A percentile compares a stretch with the other conserved stretches of the same genome.
phyloP scores from a whole-genome alignment of 768 basidiomycete species.

The Hypholoma sublateritium region DNA sequence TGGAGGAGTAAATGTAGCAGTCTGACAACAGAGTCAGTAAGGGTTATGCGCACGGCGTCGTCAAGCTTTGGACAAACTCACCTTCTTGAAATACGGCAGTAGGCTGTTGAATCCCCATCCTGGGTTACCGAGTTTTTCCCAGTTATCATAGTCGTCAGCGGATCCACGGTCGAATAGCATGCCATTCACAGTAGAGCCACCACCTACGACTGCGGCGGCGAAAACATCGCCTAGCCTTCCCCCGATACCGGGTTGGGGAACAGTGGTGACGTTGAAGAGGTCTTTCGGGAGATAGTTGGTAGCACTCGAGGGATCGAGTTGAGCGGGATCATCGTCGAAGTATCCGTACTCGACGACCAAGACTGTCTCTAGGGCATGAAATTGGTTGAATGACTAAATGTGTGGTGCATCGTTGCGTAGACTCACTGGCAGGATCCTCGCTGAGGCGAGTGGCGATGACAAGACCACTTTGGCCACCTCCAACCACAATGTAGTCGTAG shows the following conservation, averaged over 20 bases:
- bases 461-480: conserved; percentile 13
- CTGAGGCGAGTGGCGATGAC: conserved; percentile 14
- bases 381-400: too few relatives aligned
- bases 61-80: background rate
- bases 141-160: conserved; percentile 13
- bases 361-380: background rate
- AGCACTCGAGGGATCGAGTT: background rate
- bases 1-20: conserved; percentile 8
- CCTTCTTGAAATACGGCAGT: conserved; percentile 5
- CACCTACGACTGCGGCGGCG: conserved; percentile 13
- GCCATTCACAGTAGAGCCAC: conserved; percentile 12
- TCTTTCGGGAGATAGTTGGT: background rate
- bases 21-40: background rate
- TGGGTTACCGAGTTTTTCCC: conserved; percentile 11
- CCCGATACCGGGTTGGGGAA: background rate
- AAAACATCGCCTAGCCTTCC: conserved; percentile 1
- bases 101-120: conserved; percentile 12
- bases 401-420: background rate
- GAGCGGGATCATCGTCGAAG: background rate
- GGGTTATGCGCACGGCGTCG: background rate
- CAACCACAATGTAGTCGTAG: conserved; percentile 1
- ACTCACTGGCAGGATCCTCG: conserved; percentile 10
- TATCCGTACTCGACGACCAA: background rate
- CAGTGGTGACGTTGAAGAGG: background rate
- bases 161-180: conserved; percentile 12